Conservation (phyloP, 2,329 filamentous ascomycete genomes). For the Metarhizium robertsii region DNA sequence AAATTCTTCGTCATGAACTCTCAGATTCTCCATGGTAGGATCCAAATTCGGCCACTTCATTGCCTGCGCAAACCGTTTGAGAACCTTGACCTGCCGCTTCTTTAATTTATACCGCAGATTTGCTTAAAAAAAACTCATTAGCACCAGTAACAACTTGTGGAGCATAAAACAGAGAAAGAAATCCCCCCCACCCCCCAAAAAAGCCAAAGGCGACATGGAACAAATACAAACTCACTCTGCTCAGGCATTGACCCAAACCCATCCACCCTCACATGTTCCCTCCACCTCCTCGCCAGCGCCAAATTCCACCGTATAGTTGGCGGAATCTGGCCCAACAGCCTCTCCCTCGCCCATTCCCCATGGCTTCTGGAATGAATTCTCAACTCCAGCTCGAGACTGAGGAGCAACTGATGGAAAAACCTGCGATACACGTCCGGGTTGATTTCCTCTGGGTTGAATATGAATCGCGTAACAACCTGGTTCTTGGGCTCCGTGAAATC, state of each 20-base stretch:
- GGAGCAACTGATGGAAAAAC: conserved; percentile 70
- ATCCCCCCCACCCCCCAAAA: not conserved
- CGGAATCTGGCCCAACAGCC: conserved; percentile 54
- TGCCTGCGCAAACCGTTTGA: conserved; percentile 58
- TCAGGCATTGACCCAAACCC: conserved; percentile 44
- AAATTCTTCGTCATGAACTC: conserved; percentile 48
- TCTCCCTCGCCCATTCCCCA: conserved; percentile 53
- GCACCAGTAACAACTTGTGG: not conserved
- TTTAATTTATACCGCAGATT: conserved; percentile 56
- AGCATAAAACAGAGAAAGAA: not conserved
- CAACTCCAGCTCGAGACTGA: conserved; percentile 62
- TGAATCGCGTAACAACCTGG: conserved; percentile 65
- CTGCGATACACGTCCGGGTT: conserved; percentile 50
- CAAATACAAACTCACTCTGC: conserved; percentile 29
- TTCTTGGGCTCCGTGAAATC: conserved; percentile 63
- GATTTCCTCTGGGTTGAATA: conserved; percentile 49
- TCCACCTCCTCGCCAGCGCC: conserved; percentile 64
- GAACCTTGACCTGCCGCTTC: conserved; percentile 57
- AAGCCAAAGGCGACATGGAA: not conserved
- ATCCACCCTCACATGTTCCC: conserved; percentile 59
- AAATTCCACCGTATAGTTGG: conserved; percentile 64
- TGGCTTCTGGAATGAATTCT: conserved; percentile 57
- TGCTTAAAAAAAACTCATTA: conserved; percentile 25
- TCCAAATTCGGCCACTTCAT: conserved; percentile 71
- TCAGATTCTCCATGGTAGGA: conserved; percentile 53